Conservation (phyloP, 306 rosid species). For the Sesbania bispinosa region DNA sequence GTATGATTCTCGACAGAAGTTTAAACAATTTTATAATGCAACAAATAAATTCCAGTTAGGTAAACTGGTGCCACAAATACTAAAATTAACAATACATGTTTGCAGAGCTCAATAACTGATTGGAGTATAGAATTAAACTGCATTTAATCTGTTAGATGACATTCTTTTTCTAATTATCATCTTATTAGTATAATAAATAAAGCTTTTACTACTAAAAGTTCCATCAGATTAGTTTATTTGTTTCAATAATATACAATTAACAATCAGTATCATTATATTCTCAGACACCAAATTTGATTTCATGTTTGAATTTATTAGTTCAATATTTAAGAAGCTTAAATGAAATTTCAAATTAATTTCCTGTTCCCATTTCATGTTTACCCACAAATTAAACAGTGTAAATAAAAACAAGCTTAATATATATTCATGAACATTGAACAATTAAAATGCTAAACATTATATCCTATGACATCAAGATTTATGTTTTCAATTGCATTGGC, state of each 20-base stretch:
- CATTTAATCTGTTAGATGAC: neutral
- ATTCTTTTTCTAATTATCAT: neutral
- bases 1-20: conserved; percentile 7
- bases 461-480: neutral
- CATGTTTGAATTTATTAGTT: neutral
- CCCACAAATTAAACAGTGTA: neutral
- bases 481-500: neutral
- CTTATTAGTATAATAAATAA: neutral
- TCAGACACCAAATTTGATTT: neutral
- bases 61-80: neutral
- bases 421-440: neutral
- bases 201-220: neutral
- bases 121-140: neutral
- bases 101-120: neutral
- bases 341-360: neutral
- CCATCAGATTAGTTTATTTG: neutral
- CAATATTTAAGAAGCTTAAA: neutral
- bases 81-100: neutral
- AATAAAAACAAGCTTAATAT: neutral
- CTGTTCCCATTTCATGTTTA: conserved; percentile 6
- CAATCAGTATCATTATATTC: neutral
- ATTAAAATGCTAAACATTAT: neutral
- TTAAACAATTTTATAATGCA: neutral
- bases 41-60: neutral
- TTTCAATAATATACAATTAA: neutral